Base-by-base conservation (phyloP, 345 rosid genomes). In the Eucalyptus camaldulensis region DNA sequence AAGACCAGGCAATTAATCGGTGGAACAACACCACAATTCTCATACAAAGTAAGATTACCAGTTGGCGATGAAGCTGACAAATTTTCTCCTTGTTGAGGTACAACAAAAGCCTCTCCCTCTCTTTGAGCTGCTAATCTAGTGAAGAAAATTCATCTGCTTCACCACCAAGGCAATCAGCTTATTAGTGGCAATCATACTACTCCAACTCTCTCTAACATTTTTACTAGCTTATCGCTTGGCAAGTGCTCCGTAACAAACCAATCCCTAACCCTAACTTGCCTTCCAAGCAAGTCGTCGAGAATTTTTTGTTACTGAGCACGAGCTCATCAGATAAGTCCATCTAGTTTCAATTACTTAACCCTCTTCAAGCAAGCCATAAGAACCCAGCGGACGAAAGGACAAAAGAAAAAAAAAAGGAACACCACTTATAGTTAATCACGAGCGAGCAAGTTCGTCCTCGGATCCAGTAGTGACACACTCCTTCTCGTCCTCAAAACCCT, bases 101-200 rank as follows among this genome's bases (percentile, higher is more conserved):
- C 83, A 37, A 37, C 83, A 72, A 72, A 72, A 72, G 81, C 81
- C 81, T 33, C 81, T 69, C 83, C 80, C 83, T 72, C 83, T 72
- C 83, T 72, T 72, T 72, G 45, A 72, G 83, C 83, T 72, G 45
- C 83, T 72, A 37, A 72, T 33, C 81, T 85, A 88, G 85, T 53
- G 92, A 89, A 93, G 95, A 95, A 96, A 95, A 96, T 95, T 95
- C 94, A 91, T 93, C 95, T 86, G 90, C 96, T 94, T 95, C 96
- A 95, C 91, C 92, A 89, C 94, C 90, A 76, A 90, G 45, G 83
- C 83, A 47, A 93, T 87, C 47, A 76, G 90, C 86, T 89, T 37
- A 80, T 90, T 88, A 87, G 49, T 50, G 54, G 56, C 60, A 67
- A 86, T 62, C 89, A 88, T 89, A 85, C 91, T 92, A 33, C 44